These are phyloP conservation scores for Scedosporium aurantiacum DNA, from an alignment of 2,329 filamentous ascomycete genomes.

Conservation along the genomic window DNA sequence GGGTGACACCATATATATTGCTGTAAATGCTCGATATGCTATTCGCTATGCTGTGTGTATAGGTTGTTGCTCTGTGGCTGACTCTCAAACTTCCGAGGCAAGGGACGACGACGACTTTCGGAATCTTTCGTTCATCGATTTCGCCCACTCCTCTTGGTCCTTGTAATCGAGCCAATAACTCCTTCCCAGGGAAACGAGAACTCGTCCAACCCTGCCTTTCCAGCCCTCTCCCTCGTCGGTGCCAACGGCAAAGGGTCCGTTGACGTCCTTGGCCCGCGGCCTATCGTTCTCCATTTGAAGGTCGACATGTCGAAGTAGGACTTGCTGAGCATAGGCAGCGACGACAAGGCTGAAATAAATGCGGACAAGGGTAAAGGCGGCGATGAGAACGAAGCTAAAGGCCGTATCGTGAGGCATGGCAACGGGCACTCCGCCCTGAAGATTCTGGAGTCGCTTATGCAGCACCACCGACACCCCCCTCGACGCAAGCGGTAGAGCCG, in stretches of 20 bases:
- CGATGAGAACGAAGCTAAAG: conserved; percentile 70
- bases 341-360: conserved; percentile 78
- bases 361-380: conserved; percentile 60
- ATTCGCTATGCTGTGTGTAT: not conserved
- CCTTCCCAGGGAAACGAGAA: conserved; percentile 63
- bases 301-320: conserved; percentile 53
- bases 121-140: conserved; percentile 16
- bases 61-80: not conserved
- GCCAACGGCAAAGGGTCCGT: conserved; percentile 56
- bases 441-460: conserved; percentile 6
- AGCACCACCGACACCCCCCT: not conserved
- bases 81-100: not conserved
- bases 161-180: conserved; percentile 72
- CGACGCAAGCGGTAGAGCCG: not conserved
- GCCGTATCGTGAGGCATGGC: conserved; percentile 44
- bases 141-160: conserved; percentile 58
- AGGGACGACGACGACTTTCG: conserved; percentile 8
- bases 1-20: not conserved
- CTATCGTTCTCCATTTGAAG: conserved; percentile 10
- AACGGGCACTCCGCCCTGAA: conserved; percentile 7
- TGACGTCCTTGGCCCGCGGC: conserved; percentile 9
- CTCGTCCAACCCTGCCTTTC: conserved; percentile 65
- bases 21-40: not conserved
- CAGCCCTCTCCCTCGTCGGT: conserved; percentile 69
- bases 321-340: conserved; percentile 69